Percentiles rank a stretch among this genome's conserved stretches.
phyloP scores from a whole-genome alignment of 1,139 yeast genomes.

The Zygosaccharomyces sapae region DNA sequence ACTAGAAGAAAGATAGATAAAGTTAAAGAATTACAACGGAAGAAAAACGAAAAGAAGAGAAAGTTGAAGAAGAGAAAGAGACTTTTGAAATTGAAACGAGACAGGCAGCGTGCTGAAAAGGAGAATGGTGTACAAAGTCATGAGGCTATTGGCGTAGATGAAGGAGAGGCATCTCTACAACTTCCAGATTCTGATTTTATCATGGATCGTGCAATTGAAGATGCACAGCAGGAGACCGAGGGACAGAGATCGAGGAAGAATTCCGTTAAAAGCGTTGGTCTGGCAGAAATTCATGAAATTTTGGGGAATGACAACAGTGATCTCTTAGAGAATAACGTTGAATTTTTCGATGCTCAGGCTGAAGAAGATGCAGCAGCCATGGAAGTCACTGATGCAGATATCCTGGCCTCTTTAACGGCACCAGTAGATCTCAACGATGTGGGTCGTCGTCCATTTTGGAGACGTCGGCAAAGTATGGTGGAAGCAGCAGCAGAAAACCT shows the following conservation, averaged over 20 bases:
- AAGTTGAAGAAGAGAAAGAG: slow-evolving; percentile 34
- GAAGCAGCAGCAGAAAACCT: slow-evolving; percentile 75
- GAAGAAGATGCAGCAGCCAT: slow-evolving; percentile 14
- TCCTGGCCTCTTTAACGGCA: slow-evolving; percentile 35
- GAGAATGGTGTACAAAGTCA: slow-evolving; percentile 14
- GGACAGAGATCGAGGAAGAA: slow-evolving; percentile 17
- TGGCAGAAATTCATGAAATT: slow-evolving; percentile 30
- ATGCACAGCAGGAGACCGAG: slow-evolving; percentile 4
- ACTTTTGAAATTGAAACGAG: slow-evolving; percentile 29
- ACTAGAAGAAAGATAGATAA: slow-evolving; percentile 36
- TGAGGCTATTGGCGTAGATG: slow-evolving; percentile 11
- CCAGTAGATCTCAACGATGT: slow-evolving; percentile 31
- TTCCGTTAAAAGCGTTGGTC: slow-evolving; percentile 30
- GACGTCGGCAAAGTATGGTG: slow-evolving; percentile 58
- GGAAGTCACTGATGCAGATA: slow-evolving; percentile 32
- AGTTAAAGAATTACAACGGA: slow-evolving; percentile 35
- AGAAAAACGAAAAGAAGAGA: slow-evolving; percentile 32
- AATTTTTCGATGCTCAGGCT: slow-evolving; percentile 9
- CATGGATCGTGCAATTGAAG: background rate
- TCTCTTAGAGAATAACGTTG: slow-evolving; percentile 20
- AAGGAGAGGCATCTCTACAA: slow-evolving; percentile 6
- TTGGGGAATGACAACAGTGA: slow-evolving; percentile 24
- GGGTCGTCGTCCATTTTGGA: slow-evolving; percentile 27
- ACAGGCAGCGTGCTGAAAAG: slow-evolving; percentile 30
- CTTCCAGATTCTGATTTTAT: slow-evolving; percentile 7